These are phyloP conservation scores for Pseudogymnoascus sp. DNA, from an alignment of 2,329 filamentous ascomycete species.

Conservation along the genomic window DNA sequence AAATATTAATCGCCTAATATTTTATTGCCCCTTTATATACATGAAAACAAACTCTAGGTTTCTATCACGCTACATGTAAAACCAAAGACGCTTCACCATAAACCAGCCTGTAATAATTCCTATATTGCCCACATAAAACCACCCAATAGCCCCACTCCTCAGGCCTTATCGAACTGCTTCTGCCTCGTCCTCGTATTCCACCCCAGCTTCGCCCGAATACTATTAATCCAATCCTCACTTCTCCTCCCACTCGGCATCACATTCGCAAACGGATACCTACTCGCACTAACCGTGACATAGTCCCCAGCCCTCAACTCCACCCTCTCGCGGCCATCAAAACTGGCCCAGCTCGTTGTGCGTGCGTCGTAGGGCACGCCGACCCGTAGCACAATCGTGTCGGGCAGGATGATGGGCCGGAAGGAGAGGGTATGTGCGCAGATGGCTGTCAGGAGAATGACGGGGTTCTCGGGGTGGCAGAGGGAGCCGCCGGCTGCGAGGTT, in stretches of 20 bases:
- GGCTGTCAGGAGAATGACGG: conserved; percentile 86
- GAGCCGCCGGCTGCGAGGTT: conserved; percentile 94
- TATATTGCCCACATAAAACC: background rate
- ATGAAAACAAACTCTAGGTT: background rate
- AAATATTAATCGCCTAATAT: background rate
- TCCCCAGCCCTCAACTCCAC: conserved; percentile 71
- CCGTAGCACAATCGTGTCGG: conserved; percentile 88
- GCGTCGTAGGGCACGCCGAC: conserved; percentile 93
- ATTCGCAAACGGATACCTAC: conserved; percentile 70
- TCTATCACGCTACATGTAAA: background rate
- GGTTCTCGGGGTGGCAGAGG: conserved; percentile 91
- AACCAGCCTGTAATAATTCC: background rate
- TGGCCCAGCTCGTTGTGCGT: conserved; percentile 87
- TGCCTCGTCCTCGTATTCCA: conserved; percentile 78
- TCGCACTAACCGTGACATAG: conserved; percentile 78
- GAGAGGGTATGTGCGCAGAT: conserved; percentile 93
- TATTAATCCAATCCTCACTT: conserved; percentile 76
- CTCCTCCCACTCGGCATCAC: conserved; percentile 62
- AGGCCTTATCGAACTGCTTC: conserved; percentile 46
- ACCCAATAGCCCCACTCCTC: background rate
- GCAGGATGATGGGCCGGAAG: conserved; percentile 92
- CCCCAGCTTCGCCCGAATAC: conserved; percentile 68
- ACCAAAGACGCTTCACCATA: background rate
- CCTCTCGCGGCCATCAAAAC: conserved; percentile 89
- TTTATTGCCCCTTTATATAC: background rate